Base-by-base conservation (phyloP, 371 early-diverging fungal species). In the Dinochytrium kinnereticum region DNA sequence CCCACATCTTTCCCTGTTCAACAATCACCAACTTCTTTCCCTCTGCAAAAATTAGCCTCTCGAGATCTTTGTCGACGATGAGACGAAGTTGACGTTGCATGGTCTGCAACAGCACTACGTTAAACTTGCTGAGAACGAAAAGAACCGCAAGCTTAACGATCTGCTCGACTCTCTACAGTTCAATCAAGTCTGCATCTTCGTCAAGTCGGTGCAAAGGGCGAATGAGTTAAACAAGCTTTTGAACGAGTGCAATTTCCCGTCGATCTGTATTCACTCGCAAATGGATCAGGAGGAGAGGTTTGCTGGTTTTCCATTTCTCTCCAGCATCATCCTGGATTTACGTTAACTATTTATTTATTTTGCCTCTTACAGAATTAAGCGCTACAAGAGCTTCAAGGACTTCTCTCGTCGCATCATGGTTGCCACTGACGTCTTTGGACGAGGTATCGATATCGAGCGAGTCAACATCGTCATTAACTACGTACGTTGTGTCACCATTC, bases 401-500 rank as follows among this genome's bases (percentile, higher is more conserved):
- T 95, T 94, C 79, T 88, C 90, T 73, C 91, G 90, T 83, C 93
- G 98, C 77, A 95, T 99, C 76, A 92, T 99, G 91, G 97, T 99
- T 0, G 97, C 99, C 34, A 99, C 99, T 24, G 97, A 97, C 78
- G 91, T 99, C 71, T 96, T 98, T 84, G 98, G 98, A 13, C 94
- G 99, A 84, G 99, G 99, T 83, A 96, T 99, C 68, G 99, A 99
- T 86, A 93, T 99, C 59, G 97, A 98, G 80, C 94, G 99, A 76
- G 96, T 99, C 72, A 99, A 98, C 82, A 93, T 98, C 81, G 99
- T 99, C 70, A 91, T 99, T 90, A 99, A 99, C 89, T 99, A 99
- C 68, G 76, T 75, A 55, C 50, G 76, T 64, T 0, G 1, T 17
- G 2, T 64, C 50, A 7, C 51, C 19, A 31, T 36, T 37, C 5